Evolutionary conservation across 2,329 filamentous ascomycete species (phyloP).

Genomic region (Rutstroemia sp.): DNA sequence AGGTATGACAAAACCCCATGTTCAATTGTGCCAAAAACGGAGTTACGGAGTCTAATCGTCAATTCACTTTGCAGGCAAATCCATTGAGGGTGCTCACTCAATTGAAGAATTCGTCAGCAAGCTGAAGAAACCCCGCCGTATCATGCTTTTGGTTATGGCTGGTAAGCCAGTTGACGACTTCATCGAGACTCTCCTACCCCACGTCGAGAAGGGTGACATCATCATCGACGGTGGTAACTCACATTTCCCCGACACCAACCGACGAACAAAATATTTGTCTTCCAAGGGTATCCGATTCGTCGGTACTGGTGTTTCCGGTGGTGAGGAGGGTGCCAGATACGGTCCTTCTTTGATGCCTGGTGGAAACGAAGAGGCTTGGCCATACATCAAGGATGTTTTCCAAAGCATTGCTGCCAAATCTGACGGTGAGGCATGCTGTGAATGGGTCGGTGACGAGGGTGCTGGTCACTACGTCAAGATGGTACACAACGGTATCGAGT

Average conservation of each 20-base stretch:
- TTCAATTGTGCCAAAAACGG: neutral
- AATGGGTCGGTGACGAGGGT: slow-evolving; percentile 99
- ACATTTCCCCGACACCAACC: slow-evolving; percentile 98
- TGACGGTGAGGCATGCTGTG: slow-evolving; percentile 94
- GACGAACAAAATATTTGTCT: slow-evolving; percentile 82
- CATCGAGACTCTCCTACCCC: slow-evolving; percentile 88
- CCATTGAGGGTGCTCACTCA: slow-evolving; percentile 86
- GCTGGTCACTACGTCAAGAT: slow-evolving; percentile 99
- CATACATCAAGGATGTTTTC: slow-evolving; percentile 97
- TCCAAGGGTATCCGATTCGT: slow-evolving; percentile 91
- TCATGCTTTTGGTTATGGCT: slow-evolving; percentile 99
- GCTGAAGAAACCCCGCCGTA: slow-evolving; percentile 92
- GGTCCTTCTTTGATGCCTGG: slow-evolving; percentile 98
- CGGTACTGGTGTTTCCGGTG: slow-evolving; percentile 94
- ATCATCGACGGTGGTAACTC: slow-evolving; percentile 99
- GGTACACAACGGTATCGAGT: slow-evolving; percentile 99
- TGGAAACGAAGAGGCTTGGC: slow-evolving; percentile 97
- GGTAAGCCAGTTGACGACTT: slow-evolving; percentile 97
- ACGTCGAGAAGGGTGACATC: slow-evolving; percentile 83
- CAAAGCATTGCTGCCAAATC: slow-evolving; percentile 97
- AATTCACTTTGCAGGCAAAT: slow-evolving; percentile 56
- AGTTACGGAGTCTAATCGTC: slow-evolving; percentile 10
- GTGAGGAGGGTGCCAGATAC: slow-evolving; percentile 97
- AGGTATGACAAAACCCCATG: slow-evolving; percentile 38
- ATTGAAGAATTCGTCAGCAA: slow-evolving; percentile 92